These are phyloP conservation scores for Phalaenopsis aphrodite DNA, from an alignment of 106 monocot genomes.

Conservation along the genomic window DNA sequence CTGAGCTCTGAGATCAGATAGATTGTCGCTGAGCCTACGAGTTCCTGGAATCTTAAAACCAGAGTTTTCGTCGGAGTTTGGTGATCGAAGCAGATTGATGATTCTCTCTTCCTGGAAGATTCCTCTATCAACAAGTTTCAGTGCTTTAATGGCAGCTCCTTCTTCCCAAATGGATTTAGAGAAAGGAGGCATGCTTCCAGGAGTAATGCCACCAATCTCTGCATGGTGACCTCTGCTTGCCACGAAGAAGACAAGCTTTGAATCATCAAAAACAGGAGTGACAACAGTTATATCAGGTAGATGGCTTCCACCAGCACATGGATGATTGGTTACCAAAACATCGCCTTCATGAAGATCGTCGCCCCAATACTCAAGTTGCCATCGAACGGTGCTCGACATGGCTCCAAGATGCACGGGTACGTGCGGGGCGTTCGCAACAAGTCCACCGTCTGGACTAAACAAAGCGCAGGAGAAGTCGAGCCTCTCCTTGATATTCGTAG, in stretches of 20 bases:
- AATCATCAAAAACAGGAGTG: conserved; percentile 79
- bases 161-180: conserved; percentile 90
- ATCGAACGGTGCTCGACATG: conserved; percentile 83
- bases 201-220: conserved; percentile 92
- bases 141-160: conserved; percentile 89
- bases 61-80: conserved; percentile 28
- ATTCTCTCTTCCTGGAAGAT: conserved; percentile 84
- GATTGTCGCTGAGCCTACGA: conserved; percentile 79
- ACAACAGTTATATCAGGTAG: conserved; percentile 95
- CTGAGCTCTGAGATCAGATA: conserved; percentile 88
- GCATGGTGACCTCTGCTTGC: conserved; percentile 97
- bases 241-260: conserved; percentile 85
- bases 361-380: conserved; percentile 81
- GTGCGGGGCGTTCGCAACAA: conserved; percentile 97
- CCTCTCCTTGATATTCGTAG: conserved; percentile 94
- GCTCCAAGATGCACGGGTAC: conserved; percentile 96
- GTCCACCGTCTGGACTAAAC: conserved; percentile 90
- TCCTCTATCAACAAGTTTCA: conserved; percentile 80
- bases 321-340: conserved; percentile 91
- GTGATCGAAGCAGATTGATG: conserved; percentile 38
- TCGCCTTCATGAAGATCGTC: conserved; percentile 77
- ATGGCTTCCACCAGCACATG: conserved; percentile 91
- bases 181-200: conserved; percentile 97
- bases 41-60: conserved; percentile 55
- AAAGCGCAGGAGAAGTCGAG: conserved; percentile 96